Base-by-base conservation (phyloP, 2,329 filamentous ascomycete species). In the Aureobasidium leucospermi region DNA sequence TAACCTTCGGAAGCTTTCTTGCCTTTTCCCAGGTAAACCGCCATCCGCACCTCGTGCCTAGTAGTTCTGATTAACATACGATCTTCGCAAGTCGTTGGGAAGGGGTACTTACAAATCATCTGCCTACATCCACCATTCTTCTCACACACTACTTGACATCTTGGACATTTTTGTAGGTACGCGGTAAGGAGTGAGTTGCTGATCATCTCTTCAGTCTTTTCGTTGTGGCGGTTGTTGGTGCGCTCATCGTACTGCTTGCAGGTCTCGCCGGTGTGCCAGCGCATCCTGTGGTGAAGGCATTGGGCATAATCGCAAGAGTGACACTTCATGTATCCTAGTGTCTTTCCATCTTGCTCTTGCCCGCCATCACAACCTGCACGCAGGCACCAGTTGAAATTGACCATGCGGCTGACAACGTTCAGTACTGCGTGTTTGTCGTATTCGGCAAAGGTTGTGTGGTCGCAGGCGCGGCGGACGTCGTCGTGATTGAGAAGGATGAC, bases 321-420 rank as follows among this genome's bases (percentile, higher is more conserved):
- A 61, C 75, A 77, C 5, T 66, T 60, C 66, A 77, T 76, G 16
- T 76, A 77, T 0, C 74, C 70, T 1, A 65, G 65, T 1, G 64
- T 59, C 4, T 9, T 28, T 4, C 19, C 19, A 5, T 28, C 19
- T 15, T 76, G 76, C 3, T 67, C 72, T 63, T 84, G 81, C 0
- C 82, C 81, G 1, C 74, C 76, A 8, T 71, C 74, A 64, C 83
- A 85, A 2, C 70, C 72, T 0, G 78, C 70, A 7, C 62, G 60
- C 1, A 81, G 74, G 63, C 82, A 85, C 78, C 79, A 83, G 13
- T 76, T 67, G 63, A 83, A 85, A 34, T 76, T 76, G 0, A 74
- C 70, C 1, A 76, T 69, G 19, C 70, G 66, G 16, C 75, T 73
- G 57, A 83, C 69, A 10, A 74, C 75, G 10, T 74, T 73, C 16